These are phyloP conservation scores for Epithemia pelagica DNA, from an alignment of 108 stramenopile genomes.

Conservation along the genomic window DNA sequence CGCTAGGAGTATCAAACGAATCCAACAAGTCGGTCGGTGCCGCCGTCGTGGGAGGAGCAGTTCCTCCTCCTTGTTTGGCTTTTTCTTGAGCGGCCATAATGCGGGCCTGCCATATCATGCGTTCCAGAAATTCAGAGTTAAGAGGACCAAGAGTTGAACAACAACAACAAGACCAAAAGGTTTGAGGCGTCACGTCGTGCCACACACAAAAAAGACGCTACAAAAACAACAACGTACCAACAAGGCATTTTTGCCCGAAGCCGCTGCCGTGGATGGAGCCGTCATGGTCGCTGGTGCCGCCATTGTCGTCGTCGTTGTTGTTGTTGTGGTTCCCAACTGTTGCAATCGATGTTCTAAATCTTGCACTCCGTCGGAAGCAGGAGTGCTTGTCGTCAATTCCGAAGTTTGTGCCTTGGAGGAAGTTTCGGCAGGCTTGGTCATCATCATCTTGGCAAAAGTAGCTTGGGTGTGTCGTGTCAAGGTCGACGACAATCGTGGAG, in stretches of 20 bases:
- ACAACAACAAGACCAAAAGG: neutral
- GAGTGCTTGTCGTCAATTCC: no score
- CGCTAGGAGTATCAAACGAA: slow-evolving; percentile 22
- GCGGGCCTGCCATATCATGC: slow-evolving; percentile 50
- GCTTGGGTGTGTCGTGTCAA: neutral
- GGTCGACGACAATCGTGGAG: no score
- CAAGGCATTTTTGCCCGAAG: slow-evolving; percentile 49
- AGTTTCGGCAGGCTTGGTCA: slow-evolving; percentile 14
- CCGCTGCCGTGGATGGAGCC: slow-evolving; percentile 16
- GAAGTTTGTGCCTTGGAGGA: slow-evolving; percentile 15
- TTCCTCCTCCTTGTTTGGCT: slow-evolving; percentile 27
- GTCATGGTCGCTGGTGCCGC: slow-evolving; percentile 15
- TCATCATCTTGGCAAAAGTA: slow-evolving; percentile 24
- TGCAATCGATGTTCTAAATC: slow-evolving; percentile 67
- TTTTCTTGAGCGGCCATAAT: slow-evolving; percentile 84
- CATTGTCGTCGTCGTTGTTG: neutral
- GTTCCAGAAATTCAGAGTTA: no score
- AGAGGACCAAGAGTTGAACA: no score
- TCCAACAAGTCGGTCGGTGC: slow-evolving; percentile 18
- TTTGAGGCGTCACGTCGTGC: neutral
- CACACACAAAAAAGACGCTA: neutral
- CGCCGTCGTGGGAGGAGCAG: slow-evolving; percentile 7
- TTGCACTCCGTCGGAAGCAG: slow-evolving; percentile 37
- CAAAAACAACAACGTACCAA: slow-evolving; percentile 42
- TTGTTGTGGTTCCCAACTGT: slow-evolving; percentile 16